Base-by-base conservation (phyloP, 768 basidiomycete species). In the Mycena pura region DNA sequence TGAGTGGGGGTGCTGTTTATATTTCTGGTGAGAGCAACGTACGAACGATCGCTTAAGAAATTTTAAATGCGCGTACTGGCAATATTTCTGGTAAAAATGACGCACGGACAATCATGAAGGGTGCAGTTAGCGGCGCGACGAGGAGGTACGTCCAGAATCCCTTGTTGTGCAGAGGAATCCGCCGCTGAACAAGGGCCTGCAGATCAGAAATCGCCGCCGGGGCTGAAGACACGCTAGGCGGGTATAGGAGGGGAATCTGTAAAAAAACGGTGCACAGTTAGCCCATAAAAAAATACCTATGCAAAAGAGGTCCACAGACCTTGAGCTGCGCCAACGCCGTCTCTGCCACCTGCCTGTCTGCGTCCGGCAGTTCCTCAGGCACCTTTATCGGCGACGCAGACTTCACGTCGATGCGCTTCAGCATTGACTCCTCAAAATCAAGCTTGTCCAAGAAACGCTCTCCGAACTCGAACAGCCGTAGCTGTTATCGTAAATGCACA, bases 341-440 rank as follows among this genome's bases (percentile, higher is more conserved):
- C 47, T 67, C 63, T 46, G 69, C 67, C 22, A 57, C 45, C 25
- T 70, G 58, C 39, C 61, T 57, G 51, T 49, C 61, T 34, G 62
- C 72, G 32, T 56, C 64, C 17, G 57, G 60, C n/a, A 57, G 47
- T 21, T 62, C 36, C 28, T 63, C 60, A 46, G 69, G 70, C 36
- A 74, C 64, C 28, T 72, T 65, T 13, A 84, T 57, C 0, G 77
- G 72, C n/a, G 90, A 90, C 0, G 86, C 89, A 45, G 89, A 67
- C 10, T 88, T 85, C 17, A 90, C 86, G 67, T 93, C 88, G 29
- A 94, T 75, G 29, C 84, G 81, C 72, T 90, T 90, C 67, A 94
- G 78, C 8, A 86, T 87, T 32, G 89, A 79, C 72, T 94, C 92
- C 73, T 93, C 92, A 65, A 92, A 93, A 49, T 92, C 92, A 62